Conservation (phyloP, 2,329 filamentous ascomycete species). For the Colletotrichum spaethianum region DNA sequence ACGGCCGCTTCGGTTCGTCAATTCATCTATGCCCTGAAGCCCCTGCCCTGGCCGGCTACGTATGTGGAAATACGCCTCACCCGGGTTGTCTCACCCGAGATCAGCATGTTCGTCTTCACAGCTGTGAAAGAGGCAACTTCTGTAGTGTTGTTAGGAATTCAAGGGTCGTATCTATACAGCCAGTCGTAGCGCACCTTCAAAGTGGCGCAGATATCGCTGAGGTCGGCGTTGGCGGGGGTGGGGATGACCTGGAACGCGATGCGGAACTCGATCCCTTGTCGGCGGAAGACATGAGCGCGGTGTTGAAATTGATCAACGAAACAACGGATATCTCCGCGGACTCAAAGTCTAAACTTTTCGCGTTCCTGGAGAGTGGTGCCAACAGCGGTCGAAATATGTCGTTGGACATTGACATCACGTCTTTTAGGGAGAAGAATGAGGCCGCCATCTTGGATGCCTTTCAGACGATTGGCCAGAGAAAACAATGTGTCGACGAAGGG, state of each 20-base stretch:
- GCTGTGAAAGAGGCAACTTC: constrained; percentile 82
- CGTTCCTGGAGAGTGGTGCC: constrained; percentile 42
- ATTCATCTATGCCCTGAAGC: constrained; percentile 70
- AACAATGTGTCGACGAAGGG: constrained; percentile 27
- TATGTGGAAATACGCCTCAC: constrained; percentile 79
- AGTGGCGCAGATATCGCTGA: constrained; percentile 78
- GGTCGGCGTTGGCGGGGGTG: constrained; percentile 83
- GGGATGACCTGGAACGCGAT: constrained; percentile 78
- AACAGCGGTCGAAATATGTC: constrained; percentile 51
- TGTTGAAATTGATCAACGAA: constrained; percentile 55
- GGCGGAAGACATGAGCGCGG: constrained; percentile 65
- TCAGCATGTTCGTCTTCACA: constrained; percentile 79
- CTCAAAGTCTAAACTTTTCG: constrained; percentile 36
- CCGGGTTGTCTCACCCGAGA: constrained; percentile 80
- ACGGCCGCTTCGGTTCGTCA: constrained; percentile 56
- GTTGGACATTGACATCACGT: constrained; percentile 49
- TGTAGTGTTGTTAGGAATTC: constrained; percentile 65
- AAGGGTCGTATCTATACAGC: constrained; percentile 81
- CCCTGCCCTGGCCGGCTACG: constrained; percentile 79
- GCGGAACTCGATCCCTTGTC: constrained; percentile 75
- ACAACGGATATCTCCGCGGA: constrained; percentile 41
- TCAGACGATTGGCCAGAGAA: constrained; percentile 45
- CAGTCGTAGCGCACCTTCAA: constrained; percentile 77
- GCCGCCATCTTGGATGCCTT: constrained; percentile 46
- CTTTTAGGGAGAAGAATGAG: constrained; percentile 49